A percentile compares a stretch with the other conserved stretches of the same genome.
Conservation (phyloP, 179 eudicot species). For the Nepenthes alata region DNA sequence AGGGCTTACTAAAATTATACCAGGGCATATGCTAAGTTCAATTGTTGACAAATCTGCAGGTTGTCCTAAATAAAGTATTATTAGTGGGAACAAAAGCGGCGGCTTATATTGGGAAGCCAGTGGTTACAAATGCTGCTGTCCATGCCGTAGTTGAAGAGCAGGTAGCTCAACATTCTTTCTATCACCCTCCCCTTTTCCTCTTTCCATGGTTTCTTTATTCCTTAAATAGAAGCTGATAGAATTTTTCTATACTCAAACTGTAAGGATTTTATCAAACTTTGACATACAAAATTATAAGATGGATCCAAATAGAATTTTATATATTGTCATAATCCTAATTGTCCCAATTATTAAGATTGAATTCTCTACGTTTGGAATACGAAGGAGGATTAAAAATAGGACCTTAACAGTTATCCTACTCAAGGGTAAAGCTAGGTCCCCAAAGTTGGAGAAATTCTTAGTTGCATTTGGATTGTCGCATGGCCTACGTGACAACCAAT, state of each 20-base stretch:
- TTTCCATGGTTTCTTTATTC: not conserved
- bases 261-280: too few species aligned
- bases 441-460: not conserved
- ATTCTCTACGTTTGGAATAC: too few species aligned
- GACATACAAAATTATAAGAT: too few species aligned
- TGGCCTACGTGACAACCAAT: too few species aligned
- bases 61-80: constrained; percentile 75
- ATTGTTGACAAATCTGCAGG: constrained; percentile 24
- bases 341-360: too few species aligned
- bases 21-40: not conserved
- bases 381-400: too few species aligned
- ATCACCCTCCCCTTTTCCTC: not conserved
- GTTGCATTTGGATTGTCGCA: not conserved
- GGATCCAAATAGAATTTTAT: too few species aligned
- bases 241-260: too few species aligned
- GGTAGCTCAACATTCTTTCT: constrained; percentile 21
- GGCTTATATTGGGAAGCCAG: constrained; percentile 64
- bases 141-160: constrained; percentile 93
- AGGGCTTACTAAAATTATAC: too few species aligned
- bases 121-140: constrained; percentile 77
- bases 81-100: constrained; percentile 70
- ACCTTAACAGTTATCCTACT: too few species aligned
- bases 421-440: not conserved
- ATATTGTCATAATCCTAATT: too few species aligned
- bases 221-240: not conserved